Conservation (phyloP, 495 filamentous ascomycete genomes). For the Neurospora hispaniola region DNA sequence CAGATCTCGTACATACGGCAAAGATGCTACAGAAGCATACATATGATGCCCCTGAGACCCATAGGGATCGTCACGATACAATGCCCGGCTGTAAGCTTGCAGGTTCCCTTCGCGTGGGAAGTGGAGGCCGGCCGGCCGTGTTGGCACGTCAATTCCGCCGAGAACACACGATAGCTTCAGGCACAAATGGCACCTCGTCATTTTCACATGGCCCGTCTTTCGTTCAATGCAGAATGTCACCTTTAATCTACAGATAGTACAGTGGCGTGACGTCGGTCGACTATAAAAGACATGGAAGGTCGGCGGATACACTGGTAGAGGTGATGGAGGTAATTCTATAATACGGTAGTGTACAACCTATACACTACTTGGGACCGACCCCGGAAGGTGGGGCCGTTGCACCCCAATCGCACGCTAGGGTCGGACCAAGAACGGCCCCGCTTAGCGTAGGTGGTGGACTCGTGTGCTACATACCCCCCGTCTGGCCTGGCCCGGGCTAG, state of each 20-base stretch:
- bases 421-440: background rate
- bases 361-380: no score
- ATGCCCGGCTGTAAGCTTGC: background rate
- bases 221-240: background rate
- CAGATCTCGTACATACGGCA: background rate
- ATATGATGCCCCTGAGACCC: background rate
- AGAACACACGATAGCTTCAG: background rate
- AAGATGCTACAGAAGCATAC: background rate
- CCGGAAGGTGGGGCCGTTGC: background rate
- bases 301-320: background rate
- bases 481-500: background rate
- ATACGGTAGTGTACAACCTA: no score
- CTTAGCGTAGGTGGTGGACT: background rate
- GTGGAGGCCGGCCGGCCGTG: background rate
- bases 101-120: background rate
- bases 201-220: background rate
- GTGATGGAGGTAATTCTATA: background rate
- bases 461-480: background rate
- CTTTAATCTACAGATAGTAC: background rate
- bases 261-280: background rate
- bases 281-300: background rate
- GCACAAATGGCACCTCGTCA: background rate
- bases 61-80: background rate
- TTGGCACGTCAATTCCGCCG: background rate
- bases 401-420: background rate